Evolutionary conservation across 768 basidiomycete species (phyloP).

Genomic region (Pleurotus sapidus): DNA sequence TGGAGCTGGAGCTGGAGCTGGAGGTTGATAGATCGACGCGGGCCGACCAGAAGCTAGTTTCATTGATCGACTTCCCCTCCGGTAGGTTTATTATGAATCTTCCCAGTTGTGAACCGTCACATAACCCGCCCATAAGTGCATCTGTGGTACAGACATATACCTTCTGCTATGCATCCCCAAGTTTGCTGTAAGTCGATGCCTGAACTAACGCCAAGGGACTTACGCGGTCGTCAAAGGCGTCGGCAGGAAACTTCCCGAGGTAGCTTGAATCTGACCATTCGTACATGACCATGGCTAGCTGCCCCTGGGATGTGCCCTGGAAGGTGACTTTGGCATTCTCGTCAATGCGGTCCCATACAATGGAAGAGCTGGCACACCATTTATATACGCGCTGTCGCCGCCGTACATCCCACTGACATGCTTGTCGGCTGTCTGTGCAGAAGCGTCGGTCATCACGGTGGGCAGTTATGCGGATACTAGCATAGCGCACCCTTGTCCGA

Average conservation of each 20-base stretch:
- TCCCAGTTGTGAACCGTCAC: conserved; percentile 70
- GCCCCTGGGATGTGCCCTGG: conserved; percentile 72
- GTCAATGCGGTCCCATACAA: neutral
- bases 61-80: conserved; percentile 50
- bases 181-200: no score
- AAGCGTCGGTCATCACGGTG: no score
- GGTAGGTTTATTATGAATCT: conserved; percentile 85
- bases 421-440: conserved; percentile 49
- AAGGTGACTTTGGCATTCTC: conserved; percentile 61
- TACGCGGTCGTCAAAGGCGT: no score
- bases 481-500: conserved; percentile 50
- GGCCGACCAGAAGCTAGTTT: conserved; percentile 88
- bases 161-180: conserved; percentile 55
- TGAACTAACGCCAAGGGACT: no score
- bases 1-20: conserved; percentile 15
- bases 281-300: conserved; percentile 92
- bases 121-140: conserved; percentile 70
- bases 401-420: conserved; percentile 97
- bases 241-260: conserved; percentile 65
- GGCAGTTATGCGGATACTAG: neutral
- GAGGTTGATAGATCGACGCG: conserved; percentile 63
- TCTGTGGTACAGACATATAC: conserved; percentile 91
- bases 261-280: conserved; percentile 90
- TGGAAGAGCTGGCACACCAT: conserved; percentile 49
- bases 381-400: conserved; percentile 73